Base-by-base conservation (phyloP, 768 basidiomycete genomes). In the Omphalotus guepiniiformis region DNA sequence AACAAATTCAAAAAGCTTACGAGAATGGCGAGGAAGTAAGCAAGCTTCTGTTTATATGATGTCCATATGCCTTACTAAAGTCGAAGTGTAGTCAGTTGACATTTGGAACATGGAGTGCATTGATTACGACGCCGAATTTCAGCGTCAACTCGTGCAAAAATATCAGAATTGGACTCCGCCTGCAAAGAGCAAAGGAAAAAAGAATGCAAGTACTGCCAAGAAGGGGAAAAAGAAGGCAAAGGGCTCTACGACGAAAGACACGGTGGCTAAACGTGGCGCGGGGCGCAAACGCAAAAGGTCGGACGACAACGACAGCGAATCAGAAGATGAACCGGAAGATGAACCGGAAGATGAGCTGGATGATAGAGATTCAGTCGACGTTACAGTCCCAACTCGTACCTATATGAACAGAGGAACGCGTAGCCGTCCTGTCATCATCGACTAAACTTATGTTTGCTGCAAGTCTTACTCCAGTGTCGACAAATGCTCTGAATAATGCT, bases 71-170 rank as follows among this genome's bases (percentile, higher is more conserved):
- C 13, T 41, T n/a, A 19, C 19, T 23, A 26, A 7, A 26, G 25
- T 6, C 18, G 39, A 22, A n/a, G 19, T 8, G 9, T 41, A 41
- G 39, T 27, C 18, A 16, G 9, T 27, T 6, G 25, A 26, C 3
- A 39, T 51, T 4, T 51, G 50, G 50, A 23, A 23, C 23, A 48
- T 51, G 50, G 45, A 51, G 32, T 51, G 50, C 26, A 47, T 51
- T 23, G 50, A 34, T n/a, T 51, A 51, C 22, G 50, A 51, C 29
- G 37, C 19, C 16, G 39, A 48, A 3, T 48, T 51, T 18, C 50
- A 51, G 19, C 34, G 38, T 9, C n/a, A 6, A 16, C 26, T 48
- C 29, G 43, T 36, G 9, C 30, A 47, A 32, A 40, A 32, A 8
- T 23, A 30, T n/a, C n/a, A 4, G 19, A 21, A 8, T 19, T 45